Evolutionary conservation across 2,329 filamentous ascomycete genomes (phyloP).

Genomic region (Colletotrichum orchidophilum): DNA sequence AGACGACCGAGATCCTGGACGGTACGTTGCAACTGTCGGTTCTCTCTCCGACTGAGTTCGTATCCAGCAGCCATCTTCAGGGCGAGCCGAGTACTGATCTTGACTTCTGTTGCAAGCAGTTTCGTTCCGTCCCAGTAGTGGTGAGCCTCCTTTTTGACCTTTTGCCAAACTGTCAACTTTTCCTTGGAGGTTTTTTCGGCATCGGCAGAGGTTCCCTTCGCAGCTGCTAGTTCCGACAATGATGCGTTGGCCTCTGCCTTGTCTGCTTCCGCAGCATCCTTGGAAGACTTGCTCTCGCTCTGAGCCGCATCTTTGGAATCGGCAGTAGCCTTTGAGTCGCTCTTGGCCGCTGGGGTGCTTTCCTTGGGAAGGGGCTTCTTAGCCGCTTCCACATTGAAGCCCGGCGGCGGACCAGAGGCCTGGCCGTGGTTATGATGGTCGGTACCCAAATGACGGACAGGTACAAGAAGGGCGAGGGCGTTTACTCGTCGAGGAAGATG

Average conservation of each 20-base stretch:
- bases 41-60: conserved; percentile 92
- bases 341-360: conserved; percentile 45
- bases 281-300: conserved; percentile 38
- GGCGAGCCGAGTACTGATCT: conserved; percentile 89
- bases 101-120: conserved; percentile 89
- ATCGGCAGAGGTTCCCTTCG: conserved; percentile 69
- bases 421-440: conserved; percentile 64
- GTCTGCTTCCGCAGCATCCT: conserved; percentile 41
- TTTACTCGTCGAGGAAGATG: conserved; percentile 56
- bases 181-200: conserved; percentile 74
- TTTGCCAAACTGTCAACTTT: conserved; percentile 89
- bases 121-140: conserved; percentile 99
- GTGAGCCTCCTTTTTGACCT: conserved; percentile 90
- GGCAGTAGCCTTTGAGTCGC: conserved; percentile 44
- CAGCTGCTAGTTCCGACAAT: conserved; percentile 69
- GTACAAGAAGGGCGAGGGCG: conserved; percentile 66
- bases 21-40: conserved; percentile 90
- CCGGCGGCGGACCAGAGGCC: conserved; percentile 77
- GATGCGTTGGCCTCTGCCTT: conserved; percentile 52
- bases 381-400: conserved; percentile 89
- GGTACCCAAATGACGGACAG: conserved; percentile 65
- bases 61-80: conserved; percentile 98
- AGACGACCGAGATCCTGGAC: conserved; percentile 92
- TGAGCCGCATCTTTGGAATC: conserved; percentile 30
- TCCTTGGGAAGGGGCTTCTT: conserved; percentile 82